phyloP scores from a whole-genome alignment of 495 filamentous ascomycete species.

The Hypoxylon intermedium region DNA sequence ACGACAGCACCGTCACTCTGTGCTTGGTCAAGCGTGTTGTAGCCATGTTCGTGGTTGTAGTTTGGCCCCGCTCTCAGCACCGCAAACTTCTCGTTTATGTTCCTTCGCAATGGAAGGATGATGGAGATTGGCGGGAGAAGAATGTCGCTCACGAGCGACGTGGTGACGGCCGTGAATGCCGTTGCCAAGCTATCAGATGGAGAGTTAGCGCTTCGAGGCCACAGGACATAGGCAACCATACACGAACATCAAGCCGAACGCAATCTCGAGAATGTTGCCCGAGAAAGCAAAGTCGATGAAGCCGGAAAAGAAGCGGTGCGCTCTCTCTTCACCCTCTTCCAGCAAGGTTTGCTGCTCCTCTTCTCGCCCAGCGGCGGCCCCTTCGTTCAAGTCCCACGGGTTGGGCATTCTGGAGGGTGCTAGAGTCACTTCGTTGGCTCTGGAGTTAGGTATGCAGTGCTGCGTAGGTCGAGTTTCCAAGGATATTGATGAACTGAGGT shows the following conservation, averaged over 20 bases:
- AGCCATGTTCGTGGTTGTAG: constrained; percentile 55
- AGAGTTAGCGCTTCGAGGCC: constrained; percentile 5
- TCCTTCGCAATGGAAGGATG: constrained; percentile 71
- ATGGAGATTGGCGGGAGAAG: constrained; percentile 73
- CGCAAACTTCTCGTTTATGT: constrained; percentile 79
- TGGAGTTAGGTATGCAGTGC: neutral
- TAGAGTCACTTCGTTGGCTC: neutral
- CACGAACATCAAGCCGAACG: constrained; percentile 74
- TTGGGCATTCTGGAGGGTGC: constrained; percentile 40
- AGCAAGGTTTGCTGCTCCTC: constrained; percentile 45
- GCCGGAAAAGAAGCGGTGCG: constrained; percentile 59
- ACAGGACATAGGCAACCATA: neutral
- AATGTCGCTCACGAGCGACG: constrained; percentile 74
- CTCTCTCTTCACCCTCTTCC: constrained; percentile 43
- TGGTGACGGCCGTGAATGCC: constrained; percentile 75
- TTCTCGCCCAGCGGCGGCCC: constrained; percentile 26
- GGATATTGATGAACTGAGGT: neutral
- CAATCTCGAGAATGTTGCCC: constrained; percentile 78
- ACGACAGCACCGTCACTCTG: too few relatives aligned
- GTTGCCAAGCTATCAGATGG: constrained; percentile 63
- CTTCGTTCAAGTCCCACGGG: constrained; percentile 38
- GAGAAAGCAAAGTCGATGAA: constrained; percentile 76
- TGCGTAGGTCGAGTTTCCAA: neutral
- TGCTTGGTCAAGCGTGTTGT: constrained; percentile 73
- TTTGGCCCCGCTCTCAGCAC: constrained; percentile 65